Base-by-base conservation (phyloP, 2,329 filamentous ascomycete species). In the Penicillium sumatraense region DNA sequence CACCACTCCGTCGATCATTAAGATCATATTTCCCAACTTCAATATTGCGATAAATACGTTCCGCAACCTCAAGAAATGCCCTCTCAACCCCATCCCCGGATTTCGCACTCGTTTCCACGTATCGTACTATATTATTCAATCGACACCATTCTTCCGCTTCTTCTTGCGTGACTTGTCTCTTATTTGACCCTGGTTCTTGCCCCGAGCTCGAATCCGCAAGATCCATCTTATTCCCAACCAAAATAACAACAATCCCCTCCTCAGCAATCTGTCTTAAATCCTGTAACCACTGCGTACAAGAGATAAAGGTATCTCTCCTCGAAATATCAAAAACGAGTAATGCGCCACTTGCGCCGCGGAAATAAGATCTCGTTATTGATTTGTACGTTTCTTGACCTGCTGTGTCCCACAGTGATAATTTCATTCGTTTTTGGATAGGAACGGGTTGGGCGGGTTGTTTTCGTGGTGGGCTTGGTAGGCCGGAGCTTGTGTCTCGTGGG, bases 371-470 rank as follows among this genome's bases (percentile, higher is more conserved):
- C 8, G 93, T 98, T 56, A 98, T 95, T 41, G 89, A 93, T 75
- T 97, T 97, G 81, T 98, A 98, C 11, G 92, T 96, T 79, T 98
- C 93, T 75, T 98, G 93, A 23, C 93, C 93, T 14, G 93, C 93
- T 1, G 93, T 98, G 72, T 97, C 93, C 93, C 93, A 98, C 10
- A 98, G 81, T 41, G 88, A 91, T 5, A 96, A 83, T 77, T 96
- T 96, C 92, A 96, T 96, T 78, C 93, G 89, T 86, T 85, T 85
- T 65, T 86, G 83, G 40, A 65, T 62, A 35, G 72, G 70, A 13
- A 72, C 64, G 35, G 72, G 67, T 61, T 72, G 67, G 41, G 64
- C n/a, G n/a, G n/a, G n/a, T n/a, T n/a, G 62, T 58, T 72, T 76
- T 41, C 60, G 67, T 36, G 72, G 73, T 51, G 71, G 74, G 49